phyloP scores from a whole-genome alignment of 176 grass and related monocot genomes.

The Tuctoria greenei region DNA sequence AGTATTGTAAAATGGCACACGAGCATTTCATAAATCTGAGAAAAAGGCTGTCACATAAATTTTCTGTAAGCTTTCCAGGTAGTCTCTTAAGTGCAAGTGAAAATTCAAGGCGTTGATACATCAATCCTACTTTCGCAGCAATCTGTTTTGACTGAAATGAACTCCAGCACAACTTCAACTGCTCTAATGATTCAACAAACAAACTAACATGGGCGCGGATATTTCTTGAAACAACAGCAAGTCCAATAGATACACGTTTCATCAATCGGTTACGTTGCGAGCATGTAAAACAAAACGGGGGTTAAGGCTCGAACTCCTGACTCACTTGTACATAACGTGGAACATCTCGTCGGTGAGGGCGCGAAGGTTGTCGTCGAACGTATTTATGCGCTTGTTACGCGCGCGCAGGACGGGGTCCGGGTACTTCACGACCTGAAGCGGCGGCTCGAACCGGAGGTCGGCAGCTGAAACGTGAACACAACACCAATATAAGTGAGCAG shows the following conservation, averaged over 20 bases:
- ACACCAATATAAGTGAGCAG: background rate
- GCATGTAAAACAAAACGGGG: background rate
- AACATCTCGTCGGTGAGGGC: constrained; percentile 81
- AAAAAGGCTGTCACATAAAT: background rate
- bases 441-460: constrained; percentile 74
- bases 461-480: constrained; percentile 47
- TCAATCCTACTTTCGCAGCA: background rate
- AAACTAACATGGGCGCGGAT: background rate
- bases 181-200: background rate
- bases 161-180: background rate
- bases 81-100: background rate
- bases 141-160: background rate
- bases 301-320: background rate
- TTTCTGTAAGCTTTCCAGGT: background rate
- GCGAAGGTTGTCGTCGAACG: constrained; percentile 69
- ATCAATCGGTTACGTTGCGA: constrained; percentile 10
- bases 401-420: constrained; percentile 74
- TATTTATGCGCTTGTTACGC: constrained; percentile 80
- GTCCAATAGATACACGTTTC: background rate
- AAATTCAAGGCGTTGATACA: background rate
- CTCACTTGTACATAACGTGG: constrained; percentile 98
- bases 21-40: background rate
- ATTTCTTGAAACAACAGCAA: background rate
- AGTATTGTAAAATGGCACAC: background rate
- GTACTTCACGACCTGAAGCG: constrained; percentile 84